A percentile compares a stretch with the other conserved stretches of the same genome.
These are phyloP conservation scores for Phytophthora cryptogea DNA, from an alignment of 352 stramenopile genomes.

Conservation along the genomic window DNA sequence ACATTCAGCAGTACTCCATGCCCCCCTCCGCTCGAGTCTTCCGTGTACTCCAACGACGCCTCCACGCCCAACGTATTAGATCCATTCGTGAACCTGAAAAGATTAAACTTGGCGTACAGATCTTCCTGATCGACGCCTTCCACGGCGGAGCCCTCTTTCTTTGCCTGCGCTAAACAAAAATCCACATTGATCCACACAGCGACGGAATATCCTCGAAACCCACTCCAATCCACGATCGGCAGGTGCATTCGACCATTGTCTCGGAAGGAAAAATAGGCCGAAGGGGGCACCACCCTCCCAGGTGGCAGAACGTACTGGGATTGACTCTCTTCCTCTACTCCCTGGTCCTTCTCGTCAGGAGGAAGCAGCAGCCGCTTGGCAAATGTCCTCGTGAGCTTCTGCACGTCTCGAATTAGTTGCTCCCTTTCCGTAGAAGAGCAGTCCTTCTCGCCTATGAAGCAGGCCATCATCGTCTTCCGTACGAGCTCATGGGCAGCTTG, in stretches of 20 bases:
- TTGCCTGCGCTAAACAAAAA: slow-evolving; percentile 30
- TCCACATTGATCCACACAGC: slow-evolving; percentile 75
- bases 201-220: slow-evolving; percentile 81
- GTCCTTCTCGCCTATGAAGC: slow-evolving; percentile 33
- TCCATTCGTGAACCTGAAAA: slow-evolving; percentile 78
- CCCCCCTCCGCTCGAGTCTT: slow-evolving; percentile 27
- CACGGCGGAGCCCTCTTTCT: slow-evolving; percentile 13
- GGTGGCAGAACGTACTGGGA: slow-evolving; percentile 43
- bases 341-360: slow-evolving; percentile 11
- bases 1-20: slow-evolving; percentile 51
- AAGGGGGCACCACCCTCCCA: slow-evolving; percentile 44
- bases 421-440: slow-evolving; percentile 24
- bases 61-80: slow-evolving; percentile 76
- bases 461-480: slow-evolving; percentile 43
- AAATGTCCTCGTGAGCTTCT: slow-evolving; percentile 39
- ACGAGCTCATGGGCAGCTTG: slow-evolving; percentile 39
- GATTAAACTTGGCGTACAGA: slow-evolving; percentile 54
- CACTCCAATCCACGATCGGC: slow-evolving; percentile 76
- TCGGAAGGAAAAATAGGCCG: slow-evolving; percentile 68
- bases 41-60: slow-evolving; percentile 57
- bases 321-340: slow-evolving; percentile 22
- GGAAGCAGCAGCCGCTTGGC: slow-evolving; percentile 40
- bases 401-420: slow-evolving; percentile 36
- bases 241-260: slow-evolving; percentile 73
- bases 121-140: slow-evolving; percentile 11